Evolutionary conservation across 23 red algal genomes (phyloP), one percentile per base, ranked within the genome.

Genomic region (Gracilaria gracilis): DNA sequence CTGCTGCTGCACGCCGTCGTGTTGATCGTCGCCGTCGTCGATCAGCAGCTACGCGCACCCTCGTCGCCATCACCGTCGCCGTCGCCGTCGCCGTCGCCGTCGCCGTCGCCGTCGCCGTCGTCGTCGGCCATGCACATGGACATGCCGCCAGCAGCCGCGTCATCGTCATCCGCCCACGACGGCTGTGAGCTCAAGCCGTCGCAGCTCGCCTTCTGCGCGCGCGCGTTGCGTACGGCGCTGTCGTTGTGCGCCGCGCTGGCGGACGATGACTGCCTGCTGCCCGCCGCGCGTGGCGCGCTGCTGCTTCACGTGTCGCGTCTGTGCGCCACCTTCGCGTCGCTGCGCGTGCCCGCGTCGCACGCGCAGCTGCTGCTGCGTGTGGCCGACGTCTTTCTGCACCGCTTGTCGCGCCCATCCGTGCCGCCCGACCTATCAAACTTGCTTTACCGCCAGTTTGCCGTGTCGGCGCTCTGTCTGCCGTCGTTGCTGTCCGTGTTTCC

Each of bases 1-100:
- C 51, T 85, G 81, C 5, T 85, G 25, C 61, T 85, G 24, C 37
- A 85, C 36, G 81, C 81, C 13, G 33, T 85, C 21, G 81, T 50
- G 19, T 34, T 85, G 27, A 33, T 85, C 16, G 2, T 85, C 3
- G 81, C 39, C 0, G 21, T 77, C 9, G n/a, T 77, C 25, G 34
- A 77, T 17, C 38, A 50, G 32, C 72, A 77, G 12, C 42, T 77
- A 7, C 4, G 27, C 2, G 7, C 17, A 21, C 69, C 44, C 0
- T 17, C 37, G 19, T 48, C 69, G 19, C 15, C 40, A 19, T 37
- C 44, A 40, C 39, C 31, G 20, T 11, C 39, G 8, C 72, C 14
- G 21, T 49, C 72, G 42, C 11, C 42, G 42, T 4, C 42, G 42
- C 42, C 42, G 11, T 4, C 42, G 4, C 42, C 11, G 42, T 46